Conservation (phyloP, 2,329 filamentous ascomycete genomes). For the Apiospora pterosperma region DNA sequence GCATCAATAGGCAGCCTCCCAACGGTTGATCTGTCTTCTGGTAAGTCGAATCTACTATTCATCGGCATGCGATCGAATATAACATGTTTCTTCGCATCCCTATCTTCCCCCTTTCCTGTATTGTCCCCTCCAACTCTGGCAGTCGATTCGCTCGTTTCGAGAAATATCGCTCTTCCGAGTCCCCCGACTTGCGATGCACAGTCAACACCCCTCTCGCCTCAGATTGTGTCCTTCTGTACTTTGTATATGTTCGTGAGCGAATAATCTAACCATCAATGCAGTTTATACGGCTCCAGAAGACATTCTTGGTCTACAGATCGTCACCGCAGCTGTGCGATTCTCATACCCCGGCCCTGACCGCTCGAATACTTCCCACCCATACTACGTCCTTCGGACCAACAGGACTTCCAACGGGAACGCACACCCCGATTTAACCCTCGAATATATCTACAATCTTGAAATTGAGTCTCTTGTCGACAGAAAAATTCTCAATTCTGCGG, state of each 20-base stretch:
- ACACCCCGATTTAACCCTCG: not conserved
- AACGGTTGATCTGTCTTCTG: conserved; percentile 26
- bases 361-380: not conserved
- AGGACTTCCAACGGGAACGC: not conserved
- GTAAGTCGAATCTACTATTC: conserved; percentile 33
- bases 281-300: not conserved
- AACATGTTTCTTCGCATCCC: conserved; percentile 10
- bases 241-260: not conserved
- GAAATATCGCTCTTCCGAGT: conserved; percentile 3
- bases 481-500: not conserved
- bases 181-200: not conserved
- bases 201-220: not conserved
- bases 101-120: not conserved
- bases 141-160: not conserved
- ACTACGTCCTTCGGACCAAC: not conserved
- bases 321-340: not conserved
- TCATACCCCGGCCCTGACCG: not conserved
- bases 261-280: not conserved
- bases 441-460: not conserved
- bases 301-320: not conserved
- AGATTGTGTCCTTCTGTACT: not conserved
- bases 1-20: conserved; percentile 29
- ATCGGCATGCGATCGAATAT: conserved; percentile 33
- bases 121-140: not conserved
- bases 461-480: not conserved